Base-by-base conservation (phyloP, 768 basidiomycete species). In the Lepiota venenata region DNA sequence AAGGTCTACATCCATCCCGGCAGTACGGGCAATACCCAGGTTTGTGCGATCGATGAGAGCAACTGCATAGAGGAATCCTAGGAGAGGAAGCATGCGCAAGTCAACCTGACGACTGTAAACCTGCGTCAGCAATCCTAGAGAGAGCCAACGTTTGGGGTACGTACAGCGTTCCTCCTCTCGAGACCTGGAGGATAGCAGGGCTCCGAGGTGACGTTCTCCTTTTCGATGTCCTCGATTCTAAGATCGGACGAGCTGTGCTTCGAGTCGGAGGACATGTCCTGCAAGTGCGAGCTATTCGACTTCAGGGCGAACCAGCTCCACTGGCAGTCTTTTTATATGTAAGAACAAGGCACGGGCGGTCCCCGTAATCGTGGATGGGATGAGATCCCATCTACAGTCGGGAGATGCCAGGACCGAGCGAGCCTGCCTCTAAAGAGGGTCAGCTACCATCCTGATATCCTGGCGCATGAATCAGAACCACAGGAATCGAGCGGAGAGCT, bases 11-110 rank as follows among this genome's bases (percentile, higher is more conserved):
- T 69, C 69, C 71, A 74, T 71, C 22, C 71, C 71, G 10, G 68
- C 70, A 9, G 64, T 67, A 18, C 70, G 62, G 15, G 72, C 72
- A 18, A 69, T 61, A 22, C 70, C 70, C 46, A 73, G 56, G 56
- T 73, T 74, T 6, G 68, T 68, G 18, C 72, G 63, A 56, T 74
- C 72, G 47, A 74, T 69, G 37, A 73, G 58, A 10, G 69, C 67
- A n/a, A 73, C 53, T 2, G 71, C 60, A 55, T 68, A 71, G n/a
- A 74, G 59, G 7, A 72, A 52, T 0, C 66, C 66, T 2, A 73
- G 61, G 8, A 73, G 58, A 7, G 72, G 72, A 10, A 73, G 61
- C 57, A 73, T 65, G 11, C 69, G 66, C 63, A 63, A 67, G 56
- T 73, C 72, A 21, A 72, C 57, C 29, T 57, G 59, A 37, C 63